phyloP scores from a whole-genome alignment of 257 asterid species.

The Przewalskia tangutica region DNA sequence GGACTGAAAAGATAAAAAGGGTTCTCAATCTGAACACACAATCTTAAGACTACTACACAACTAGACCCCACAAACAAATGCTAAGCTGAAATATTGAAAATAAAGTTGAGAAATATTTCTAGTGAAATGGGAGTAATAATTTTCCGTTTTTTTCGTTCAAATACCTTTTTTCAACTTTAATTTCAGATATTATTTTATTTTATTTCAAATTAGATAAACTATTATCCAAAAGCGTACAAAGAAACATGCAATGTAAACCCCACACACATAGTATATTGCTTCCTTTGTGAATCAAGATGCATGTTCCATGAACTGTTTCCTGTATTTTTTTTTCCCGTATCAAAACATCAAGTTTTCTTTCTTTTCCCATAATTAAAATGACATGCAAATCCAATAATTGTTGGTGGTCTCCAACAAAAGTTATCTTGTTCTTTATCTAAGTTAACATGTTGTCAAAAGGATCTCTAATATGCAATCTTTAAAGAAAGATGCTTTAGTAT shows the following conservation, averaged over 20 bases:
- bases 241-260: neutral
- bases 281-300: neutral
- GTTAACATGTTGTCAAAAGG: neutral
- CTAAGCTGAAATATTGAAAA: neutral
- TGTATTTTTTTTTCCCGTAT: neutral
- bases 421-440: neutral
- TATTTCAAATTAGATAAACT: neutral
- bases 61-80: neutral
- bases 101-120: neutral
- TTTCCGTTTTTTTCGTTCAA: neutral
- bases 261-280: neutral
- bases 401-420: neutral
- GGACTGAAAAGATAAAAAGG: conserved; percentile 10
- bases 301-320: neutral
- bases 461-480: neutral
- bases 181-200: neutral
- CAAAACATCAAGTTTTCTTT: neutral
- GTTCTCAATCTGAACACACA: conserved; percentile 15
- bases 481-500: neutral
- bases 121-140: too few relatives aligned
- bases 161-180: neutral
- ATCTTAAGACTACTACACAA: conserved; percentile 5
- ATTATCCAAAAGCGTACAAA: neutral
- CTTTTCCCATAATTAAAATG: neutral
- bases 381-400: neutral